Percentiles rank a stretch among this genome's conserved stretches.
Conservation (phyloP, 139 green algal species). For the Chara braunii region DNA sequence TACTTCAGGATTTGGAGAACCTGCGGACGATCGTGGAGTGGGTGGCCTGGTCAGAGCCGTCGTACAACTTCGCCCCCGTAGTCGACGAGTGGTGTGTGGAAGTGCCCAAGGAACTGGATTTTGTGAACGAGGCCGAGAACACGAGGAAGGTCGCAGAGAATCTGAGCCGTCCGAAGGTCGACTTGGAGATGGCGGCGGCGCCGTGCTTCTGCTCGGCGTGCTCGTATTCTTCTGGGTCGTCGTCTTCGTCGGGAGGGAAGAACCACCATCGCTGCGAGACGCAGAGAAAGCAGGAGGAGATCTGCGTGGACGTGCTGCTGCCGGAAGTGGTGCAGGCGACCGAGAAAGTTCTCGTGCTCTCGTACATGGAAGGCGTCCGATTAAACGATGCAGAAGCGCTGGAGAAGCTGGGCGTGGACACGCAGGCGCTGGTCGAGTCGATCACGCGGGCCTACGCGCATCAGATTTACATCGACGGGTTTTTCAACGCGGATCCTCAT, state of each 20-base stretch:
- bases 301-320: constrained; percentile 11
- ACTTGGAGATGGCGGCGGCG: too few relatives aligned
- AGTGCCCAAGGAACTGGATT: constrained; percentile 39
- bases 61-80: constrained; percentile 34
- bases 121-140: constrained; percentile 21
- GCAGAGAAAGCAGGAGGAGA: too few relatives aligned
- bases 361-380: constrained; percentile 85
- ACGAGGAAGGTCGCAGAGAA: constrained; percentile 13
- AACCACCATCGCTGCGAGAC: too few relatives aligned
- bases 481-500: constrained; percentile 91
- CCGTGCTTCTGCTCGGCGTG: too few relatives aligned
- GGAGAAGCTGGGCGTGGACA: constrained; percentile 75
- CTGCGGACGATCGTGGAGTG: constrained; percentile 33
- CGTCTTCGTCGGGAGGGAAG: too few relatives aligned
- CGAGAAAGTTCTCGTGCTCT: constrained; percentile 75
- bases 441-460: constrained; percentile 85
- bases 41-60: constrained; percentile 28
- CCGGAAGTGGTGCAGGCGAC: constrained; percentile 44
- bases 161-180: constrained; percentile 10
- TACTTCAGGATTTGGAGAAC: constrained; percentile 39
- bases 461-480: constrained; percentile 80
- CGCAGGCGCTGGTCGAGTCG: constrained; percentile 56
- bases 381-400: constrained; percentile 79
- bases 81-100: constrained; percentile 36
- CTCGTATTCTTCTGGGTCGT: too few relatives aligned